Base-by-base conservation (phyloP, 257 asterid species). In the Solanum rostratum region DNA sequence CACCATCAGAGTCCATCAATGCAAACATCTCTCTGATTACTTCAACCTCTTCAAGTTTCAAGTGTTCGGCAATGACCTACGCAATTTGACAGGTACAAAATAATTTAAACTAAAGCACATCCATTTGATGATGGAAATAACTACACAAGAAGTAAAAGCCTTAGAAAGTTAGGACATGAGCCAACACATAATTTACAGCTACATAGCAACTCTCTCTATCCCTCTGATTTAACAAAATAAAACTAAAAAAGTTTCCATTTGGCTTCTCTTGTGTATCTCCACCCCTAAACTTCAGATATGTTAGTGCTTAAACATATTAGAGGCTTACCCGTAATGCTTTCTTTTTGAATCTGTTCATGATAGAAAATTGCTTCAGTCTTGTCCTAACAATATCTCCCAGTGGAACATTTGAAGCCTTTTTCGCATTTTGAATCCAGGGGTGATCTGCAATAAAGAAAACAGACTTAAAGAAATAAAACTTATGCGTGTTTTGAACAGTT, bases 1-100 rank as follows among this genome's bases (percentile, higher is more conserved):
- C 99, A 83, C 88, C 89, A 90, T 97, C 94, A 3, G 94, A 93
- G 83, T 97, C 99, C 98, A 97, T 95, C 87, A 97, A 89, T 0
- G 94, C 92, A 87, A 97, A 97, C 99, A 97, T 97, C 45, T 97
- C 99, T 85, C 93, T 91, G 63, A 95, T 97, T 52, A 97, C 97
- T 91, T 95, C 99, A 29, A 95, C 95, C 86, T 97, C 99, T 91
- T 95, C 98, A 66, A 93, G 88, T 4, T 97, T 90, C 43, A 96
- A 88, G 94, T 96, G 98, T 78, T 96, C 98, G 1, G 99, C 98
- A 85, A 96, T 94, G 80, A 96, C 98, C 99, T 95, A 83, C 57
- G 85, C 14, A 62, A 83, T 71, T 78, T 78, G 83, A 88, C 37
- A 83, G 82, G 82, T 78, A 45, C 18, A 27, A 69, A 41, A 29